Evolutionary conservation across 768 basidiomycete species (phyloP).

Genomic region (Lactifluus pinguis): DNA sequence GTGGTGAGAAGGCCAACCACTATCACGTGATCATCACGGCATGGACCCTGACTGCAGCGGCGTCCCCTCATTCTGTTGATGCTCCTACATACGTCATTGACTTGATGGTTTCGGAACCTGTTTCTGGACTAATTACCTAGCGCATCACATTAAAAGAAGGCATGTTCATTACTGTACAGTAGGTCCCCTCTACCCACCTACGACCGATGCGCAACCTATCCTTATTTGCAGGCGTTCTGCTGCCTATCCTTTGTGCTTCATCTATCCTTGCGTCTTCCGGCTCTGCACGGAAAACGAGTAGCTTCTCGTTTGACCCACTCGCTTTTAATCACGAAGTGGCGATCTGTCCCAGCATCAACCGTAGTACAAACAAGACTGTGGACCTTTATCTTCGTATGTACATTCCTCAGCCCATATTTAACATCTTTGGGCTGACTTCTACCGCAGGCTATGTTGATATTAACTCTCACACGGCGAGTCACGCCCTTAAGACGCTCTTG

Average conservation of each 20-base stretch:
- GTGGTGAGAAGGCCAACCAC: too few relatives aligned
- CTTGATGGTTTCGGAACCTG: too few relatives aligned
- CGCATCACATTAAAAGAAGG: too few relatives aligned
- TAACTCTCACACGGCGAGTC: constrained; percentile 31
- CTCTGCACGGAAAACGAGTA: neutral
- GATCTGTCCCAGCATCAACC: constrained; percentile 12
- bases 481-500: constrained; percentile 41
- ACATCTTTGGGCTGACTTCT: neutral
- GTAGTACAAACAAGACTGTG: constrained; percentile 5
- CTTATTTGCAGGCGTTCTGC: neutral
- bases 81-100: too few relatives aligned
- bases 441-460: constrained; percentile 43
- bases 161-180: neutral
- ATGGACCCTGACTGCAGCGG: too few relatives aligned
- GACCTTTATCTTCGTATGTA: constrained; percentile 12
- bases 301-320: neutral
- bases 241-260: neutral
- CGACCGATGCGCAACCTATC: neutral
- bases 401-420: too few relatives aligned
- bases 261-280: neutral
- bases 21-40: too few relatives aligned
- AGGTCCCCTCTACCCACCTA: too few relatives aligned
- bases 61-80: too few relatives aligned
- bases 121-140: too few relatives aligned
- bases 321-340: constrained; percentile 2